Conservation (phyloP, 2,329 filamentous ascomycete species). For the Colletotrichum paranaense region DNA sequence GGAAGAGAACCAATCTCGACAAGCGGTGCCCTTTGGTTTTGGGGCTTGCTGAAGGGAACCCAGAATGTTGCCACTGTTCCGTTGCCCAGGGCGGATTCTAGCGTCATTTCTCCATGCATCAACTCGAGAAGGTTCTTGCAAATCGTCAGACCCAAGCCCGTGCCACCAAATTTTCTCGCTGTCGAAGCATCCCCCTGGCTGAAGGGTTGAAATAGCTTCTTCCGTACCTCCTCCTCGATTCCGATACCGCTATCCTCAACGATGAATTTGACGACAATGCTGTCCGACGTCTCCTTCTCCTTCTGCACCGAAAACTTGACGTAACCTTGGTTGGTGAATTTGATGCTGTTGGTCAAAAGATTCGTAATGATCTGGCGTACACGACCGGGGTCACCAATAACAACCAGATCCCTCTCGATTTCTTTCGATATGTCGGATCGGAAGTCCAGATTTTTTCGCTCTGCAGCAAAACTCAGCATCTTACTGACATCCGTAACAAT, state of each 20-base stretch:
- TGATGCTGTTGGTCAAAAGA: constrained; percentile 80
- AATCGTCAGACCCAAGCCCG: constrained; percentile 82
- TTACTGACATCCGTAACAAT: constrained; percentile 84
- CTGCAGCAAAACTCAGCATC: constrained; percentile 88
- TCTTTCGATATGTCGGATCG: constrained; percentile 71
- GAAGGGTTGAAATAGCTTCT: constrained; percentile 82
- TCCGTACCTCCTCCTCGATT: constrained; percentile 81
- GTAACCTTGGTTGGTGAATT: constrained; percentile 76
- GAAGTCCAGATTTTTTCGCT: constrained; percentile 82
- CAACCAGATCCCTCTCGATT: constrained; percentile 76
- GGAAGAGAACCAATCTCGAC: constrained; percentile 74
- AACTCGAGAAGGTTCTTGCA: constrained; percentile 84
- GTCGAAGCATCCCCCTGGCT: constrained; percentile 86
- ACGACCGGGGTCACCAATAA: constrained; percentile 87
- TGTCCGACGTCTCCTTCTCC: constrained; percentile 72
- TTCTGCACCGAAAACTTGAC: constrained; percentile 75
- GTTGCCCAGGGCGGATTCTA: constrained; percentile 73
- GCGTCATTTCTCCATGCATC: constrained; percentile 80
- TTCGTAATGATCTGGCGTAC: constrained; percentile 88
- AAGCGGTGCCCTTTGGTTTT: constrained; percentile 55
- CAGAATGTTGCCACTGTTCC: constrained; percentile 82
- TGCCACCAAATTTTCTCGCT: constrained; percentile 81
- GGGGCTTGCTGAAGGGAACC: constrained; percentile 81
- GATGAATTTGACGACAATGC: constrained; percentile 75
- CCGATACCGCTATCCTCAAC: constrained; percentile 85